Evolutionary conservation across 148 eudicot genomes (phyloP).

Genomic region (Persicaria maculosa): DNA sequence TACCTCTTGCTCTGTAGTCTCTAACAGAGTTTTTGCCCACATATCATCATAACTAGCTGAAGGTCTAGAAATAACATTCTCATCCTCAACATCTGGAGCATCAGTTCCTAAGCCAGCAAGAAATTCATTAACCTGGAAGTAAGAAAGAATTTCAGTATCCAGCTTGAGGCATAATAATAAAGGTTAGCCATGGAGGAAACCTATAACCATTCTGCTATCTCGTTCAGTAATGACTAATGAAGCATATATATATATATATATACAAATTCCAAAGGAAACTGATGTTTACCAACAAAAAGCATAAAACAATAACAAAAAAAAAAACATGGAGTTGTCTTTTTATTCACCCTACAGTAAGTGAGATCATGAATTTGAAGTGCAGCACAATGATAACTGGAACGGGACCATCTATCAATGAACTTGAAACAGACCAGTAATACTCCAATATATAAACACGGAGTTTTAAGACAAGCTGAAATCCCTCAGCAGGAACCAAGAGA

Average conservation of each 20-base stretch:
- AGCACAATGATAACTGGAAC: neutral
- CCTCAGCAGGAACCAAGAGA: neutral
- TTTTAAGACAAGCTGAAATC: neutral
- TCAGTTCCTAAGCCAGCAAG: slow-evolving; percentile 98
- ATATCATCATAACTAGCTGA: slow-evolving; percentile 89
- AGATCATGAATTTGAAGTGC: neutral
- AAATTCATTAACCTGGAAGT: slow-evolving; percentile 81
- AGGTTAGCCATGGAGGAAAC: neutral
- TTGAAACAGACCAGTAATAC: neutral
- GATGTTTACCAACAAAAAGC: neutral
- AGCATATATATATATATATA: too few relatives aligned
- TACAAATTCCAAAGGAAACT: neutral
- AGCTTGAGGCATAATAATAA: neutral
- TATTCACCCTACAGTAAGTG: neutral
- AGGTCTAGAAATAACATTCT: slow-evolving; percentile 66
- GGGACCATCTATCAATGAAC: neutral
- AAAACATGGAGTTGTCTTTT: neutral
- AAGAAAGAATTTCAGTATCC: neutral
- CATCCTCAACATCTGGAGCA: slow-evolving; percentile 98
- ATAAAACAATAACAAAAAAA: neutral
- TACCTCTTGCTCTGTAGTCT: slow-evolving; percentile 81
- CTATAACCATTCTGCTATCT: neutral
- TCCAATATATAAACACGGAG: neutral
- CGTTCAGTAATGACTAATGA: neutral
- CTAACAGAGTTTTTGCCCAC: slow-evolving; percentile 98